phyloP scores from a whole-genome alignment of 1,284 basidiomycete genomes.

The Agroathelia rolfsii region DNA sequence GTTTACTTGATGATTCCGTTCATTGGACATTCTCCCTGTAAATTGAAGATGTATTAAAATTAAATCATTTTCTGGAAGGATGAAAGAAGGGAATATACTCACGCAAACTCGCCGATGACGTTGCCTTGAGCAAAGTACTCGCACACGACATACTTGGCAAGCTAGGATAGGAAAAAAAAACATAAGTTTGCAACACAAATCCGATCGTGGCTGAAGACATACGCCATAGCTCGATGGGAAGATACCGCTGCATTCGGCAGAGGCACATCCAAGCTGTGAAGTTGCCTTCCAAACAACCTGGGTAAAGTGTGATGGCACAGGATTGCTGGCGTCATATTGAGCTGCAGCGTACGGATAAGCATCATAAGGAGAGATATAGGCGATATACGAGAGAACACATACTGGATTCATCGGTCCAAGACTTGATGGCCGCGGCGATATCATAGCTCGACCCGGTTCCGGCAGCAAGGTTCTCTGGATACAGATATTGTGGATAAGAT shows the following conservation, averaged over 20 bases:
- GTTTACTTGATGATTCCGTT: too few species aligned
- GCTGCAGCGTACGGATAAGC: constrained; percentile 22
- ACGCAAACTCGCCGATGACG: constrained; percentile 52
- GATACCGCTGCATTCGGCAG: constrained; percentile 40
- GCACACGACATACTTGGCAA: constrained; percentile 53
- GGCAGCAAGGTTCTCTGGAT: constrained; percentile 56
- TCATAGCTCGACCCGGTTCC: constrained; percentile 44
- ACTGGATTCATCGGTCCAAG: constrained; percentile 57
- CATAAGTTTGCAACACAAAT: constrained; percentile 4
- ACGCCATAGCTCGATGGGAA: constrained; percentile 43
- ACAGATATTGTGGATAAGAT: too few species aligned
- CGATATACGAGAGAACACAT: constrained; percentile 15
- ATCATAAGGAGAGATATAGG: constrained; percentile 4
- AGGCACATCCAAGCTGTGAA: constrained; percentile 53
- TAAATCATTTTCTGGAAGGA: not conserved
- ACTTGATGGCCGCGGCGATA: constrained; percentile 38
- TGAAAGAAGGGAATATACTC: too few species aligned
- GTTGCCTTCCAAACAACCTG: constrained; percentile 67
- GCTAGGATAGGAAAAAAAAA: constrained; percentile 22
- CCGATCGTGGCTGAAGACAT: constrained; percentile 16
- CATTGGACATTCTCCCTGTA: constrained; percentile 11
- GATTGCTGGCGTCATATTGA: constrained; percentile 47
- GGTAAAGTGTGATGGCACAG: constrained; percentile 55
- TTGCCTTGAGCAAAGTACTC: constrained; percentile 59
- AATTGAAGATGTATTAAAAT: not conserved